Evolutionary conservation across 2,329 filamentous ascomycete genomes (phyloP).

Genomic region (Colletotrichum scovillei): DNA sequence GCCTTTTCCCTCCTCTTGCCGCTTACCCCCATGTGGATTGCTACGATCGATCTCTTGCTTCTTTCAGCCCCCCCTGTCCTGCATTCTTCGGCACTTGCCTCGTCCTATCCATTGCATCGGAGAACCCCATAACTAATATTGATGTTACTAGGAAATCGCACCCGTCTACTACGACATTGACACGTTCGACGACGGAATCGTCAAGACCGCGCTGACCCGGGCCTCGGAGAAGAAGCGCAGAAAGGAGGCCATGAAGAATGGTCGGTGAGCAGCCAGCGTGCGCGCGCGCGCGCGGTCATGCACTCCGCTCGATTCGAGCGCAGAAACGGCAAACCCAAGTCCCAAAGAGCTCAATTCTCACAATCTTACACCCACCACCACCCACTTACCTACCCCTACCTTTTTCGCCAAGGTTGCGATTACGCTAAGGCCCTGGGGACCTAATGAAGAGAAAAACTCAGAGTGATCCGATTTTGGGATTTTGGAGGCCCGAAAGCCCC

Average conservation of each 20-base stretch:
- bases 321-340: too few relatives aligned
- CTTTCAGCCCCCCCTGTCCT: neutral
- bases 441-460: neutral
- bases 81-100: slow-evolving; percentile 13
- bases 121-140: slow-evolving; percentile 3
- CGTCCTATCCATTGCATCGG: neutral
- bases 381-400: neutral
- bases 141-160: slow-evolving; percentile 79
- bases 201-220: slow-evolving; percentile 74
- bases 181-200: slow-evolving; percentile 86
- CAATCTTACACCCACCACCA: neutral
- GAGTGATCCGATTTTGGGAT: neutral
- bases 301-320: neutral
- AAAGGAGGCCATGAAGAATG: slow-evolving; percentile 66
- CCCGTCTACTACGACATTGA: slow-evolving; percentile 91
- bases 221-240: slow-evolving; percentile 70
- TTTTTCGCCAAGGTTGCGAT: neutral
- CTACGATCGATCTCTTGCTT: neutral
- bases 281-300: neutral
- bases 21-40: neutral
- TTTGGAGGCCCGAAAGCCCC: neutral
- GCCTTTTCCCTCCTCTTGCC: neutral
- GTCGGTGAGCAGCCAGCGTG: slow-evolving; percentile 45
- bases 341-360: neutral
- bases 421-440: neutral